These are phyloP conservation scores for Xylariaceae sp. DNA, from an alignment of 2,329 filamentous ascomycete genomes.

Conservation along the genomic window DNA sequence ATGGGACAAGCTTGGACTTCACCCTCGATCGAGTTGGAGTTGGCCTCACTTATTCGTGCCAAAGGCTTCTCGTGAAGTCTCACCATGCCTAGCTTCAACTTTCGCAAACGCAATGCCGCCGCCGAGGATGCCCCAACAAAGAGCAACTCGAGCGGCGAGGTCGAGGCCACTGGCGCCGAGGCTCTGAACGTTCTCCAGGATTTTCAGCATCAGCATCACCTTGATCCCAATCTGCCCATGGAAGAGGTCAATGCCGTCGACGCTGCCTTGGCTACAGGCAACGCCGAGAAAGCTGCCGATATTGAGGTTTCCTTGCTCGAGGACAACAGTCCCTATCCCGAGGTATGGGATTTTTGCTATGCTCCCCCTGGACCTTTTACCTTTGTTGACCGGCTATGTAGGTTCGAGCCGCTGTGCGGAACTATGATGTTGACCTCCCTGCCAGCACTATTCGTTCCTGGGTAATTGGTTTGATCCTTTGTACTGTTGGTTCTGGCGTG, in stretches of 20 bases:
- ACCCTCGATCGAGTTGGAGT: too few species aligned
- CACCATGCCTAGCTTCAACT: conserved; percentile 19
- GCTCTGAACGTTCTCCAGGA: conserved; percentile 32
- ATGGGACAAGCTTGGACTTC: too few species aligned
- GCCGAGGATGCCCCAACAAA: conserved; percentile 17
- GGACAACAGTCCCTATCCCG: conserved; percentile 57
- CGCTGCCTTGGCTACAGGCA: conserved; percentile 41
- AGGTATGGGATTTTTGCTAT: conserved; percentile 28
- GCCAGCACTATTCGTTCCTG: conserved; percentile 60
- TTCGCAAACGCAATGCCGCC: conserved; percentile 22
- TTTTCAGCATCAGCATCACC: conserved; percentile 51
- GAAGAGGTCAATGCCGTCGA: conserved; percentile 53
- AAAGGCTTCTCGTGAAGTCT: background rate
- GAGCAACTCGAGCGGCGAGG: conserved; percentile 19
- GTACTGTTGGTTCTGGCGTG: conserved; percentile 55
- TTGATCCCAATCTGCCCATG: conserved; percentile 56
- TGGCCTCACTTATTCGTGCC: too few species aligned
- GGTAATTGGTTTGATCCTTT: conserved; percentile 55
- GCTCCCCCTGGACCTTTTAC: background rate
- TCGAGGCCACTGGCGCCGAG: conserved; percentile 18
- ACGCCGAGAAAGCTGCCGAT: conserved; percentile 44
- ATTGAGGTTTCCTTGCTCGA: conserved; percentile 47
- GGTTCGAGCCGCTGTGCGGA: conserved; percentile 37
- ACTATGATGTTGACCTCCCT: conserved; percentile 51
- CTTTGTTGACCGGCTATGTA: conserved; percentile 8